Evolutionary conservation across 495 filamentous ascomycete species (phyloP).

Genomic region (Peziza echinospora): DNA sequence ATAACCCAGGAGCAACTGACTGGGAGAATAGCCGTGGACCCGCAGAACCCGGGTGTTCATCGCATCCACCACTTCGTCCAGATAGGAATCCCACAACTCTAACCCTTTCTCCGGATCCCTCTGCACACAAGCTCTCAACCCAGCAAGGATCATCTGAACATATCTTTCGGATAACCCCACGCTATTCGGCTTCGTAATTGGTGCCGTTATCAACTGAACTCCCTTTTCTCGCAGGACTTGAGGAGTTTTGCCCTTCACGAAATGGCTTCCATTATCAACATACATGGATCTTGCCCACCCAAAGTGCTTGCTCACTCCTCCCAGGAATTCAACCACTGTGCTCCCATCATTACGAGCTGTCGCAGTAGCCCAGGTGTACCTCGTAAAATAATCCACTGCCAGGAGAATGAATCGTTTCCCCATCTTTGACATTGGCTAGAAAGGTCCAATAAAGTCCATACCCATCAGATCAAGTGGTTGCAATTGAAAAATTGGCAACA

Average conservation of each 20-base stretch:
- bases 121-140: background rate
- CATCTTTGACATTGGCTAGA: background rate
- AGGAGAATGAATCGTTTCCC: conserved; percentile 1
- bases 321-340: background rate
- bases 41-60: background rate
- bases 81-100: too few relatives aligned
- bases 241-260: background rate
- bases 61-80: too few relatives aligned
- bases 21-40: conserved; percentile 1
- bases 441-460: conserved; percentile 1
- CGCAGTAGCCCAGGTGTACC: background rate
- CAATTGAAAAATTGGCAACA: background rate
- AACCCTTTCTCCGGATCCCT: too few relatives aligned
- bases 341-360: background rate
- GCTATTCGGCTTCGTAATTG: background rate
- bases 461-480: conserved; percentile 2
- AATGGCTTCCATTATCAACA: conserved; percentile 3
- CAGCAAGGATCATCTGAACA: background rate
- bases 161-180: conserved; percentile 2
- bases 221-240: background rate
- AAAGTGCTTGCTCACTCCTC: background rate
- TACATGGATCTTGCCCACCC: conserved; percentile 1
- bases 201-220: background rate
- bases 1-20: background rate
- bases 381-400: conserved; percentile 3